Evolutionary conservation across 1,139 yeast genomes (phyloP).

Genomic region (Schwanniomyces etchellsii): DNA sequence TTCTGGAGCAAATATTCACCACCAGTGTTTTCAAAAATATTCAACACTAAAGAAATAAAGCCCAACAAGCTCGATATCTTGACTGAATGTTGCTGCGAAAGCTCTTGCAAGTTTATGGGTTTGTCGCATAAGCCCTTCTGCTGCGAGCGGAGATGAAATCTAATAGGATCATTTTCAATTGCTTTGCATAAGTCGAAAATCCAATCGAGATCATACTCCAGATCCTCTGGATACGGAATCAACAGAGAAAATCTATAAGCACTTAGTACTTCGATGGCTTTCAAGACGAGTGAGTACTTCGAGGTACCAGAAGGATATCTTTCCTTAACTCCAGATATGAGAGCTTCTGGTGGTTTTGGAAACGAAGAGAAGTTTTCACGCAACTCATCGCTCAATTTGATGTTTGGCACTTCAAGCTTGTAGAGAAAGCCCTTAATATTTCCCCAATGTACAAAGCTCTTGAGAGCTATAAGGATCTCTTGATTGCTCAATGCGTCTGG

Average conservation of each 20-base stretch:
- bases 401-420: constrained; percentile 37
- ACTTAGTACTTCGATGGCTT: constrained; percentile 28
- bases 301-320: constrained; percentile 55
- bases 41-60: constrained; percentile 24
- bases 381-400: constrained; percentile 27
- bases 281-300: constrained; percentile 39
- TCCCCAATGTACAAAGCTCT: constrained; percentile 56
- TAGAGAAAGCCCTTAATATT: constrained; percentile 44
- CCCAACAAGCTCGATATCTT: constrained; percentile 22
- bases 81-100: constrained; percentile 19
- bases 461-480: constrained; percentile 43
- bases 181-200: constrained; percentile 38
- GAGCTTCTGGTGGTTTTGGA: constrained; percentile 39
- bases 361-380: constrained; percentile 28
- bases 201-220: constrained; percentile 25
- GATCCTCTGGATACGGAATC: constrained; percentile 17
- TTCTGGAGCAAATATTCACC: constrained; percentile 35
- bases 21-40: constrained; percentile 29
- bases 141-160: constrained; percentile 43
- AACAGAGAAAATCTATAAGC: constrained; percentile 19
- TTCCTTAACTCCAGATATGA: constrained; percentile 35
- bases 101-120: constrained; percentile 33
- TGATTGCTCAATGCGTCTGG: constrained; percentile 33
- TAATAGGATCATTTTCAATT: constrained; percentile 43
- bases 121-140: constrained; percentile 31